Base-by-base conservation (phyloP, 108 stramenopile species). In the Nitzschia putrida region DNA sequence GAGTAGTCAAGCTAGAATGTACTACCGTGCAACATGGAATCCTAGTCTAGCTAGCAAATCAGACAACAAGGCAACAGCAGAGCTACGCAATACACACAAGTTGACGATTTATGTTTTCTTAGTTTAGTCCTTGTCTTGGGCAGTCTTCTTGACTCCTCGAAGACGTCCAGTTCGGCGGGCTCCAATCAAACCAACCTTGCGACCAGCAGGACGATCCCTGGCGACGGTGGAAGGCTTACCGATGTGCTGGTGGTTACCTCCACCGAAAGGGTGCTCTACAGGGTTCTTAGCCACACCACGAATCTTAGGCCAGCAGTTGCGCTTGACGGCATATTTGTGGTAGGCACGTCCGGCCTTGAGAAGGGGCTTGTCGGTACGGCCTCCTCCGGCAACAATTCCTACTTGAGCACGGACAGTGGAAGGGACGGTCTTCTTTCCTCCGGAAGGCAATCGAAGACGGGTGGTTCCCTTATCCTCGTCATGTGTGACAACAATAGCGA, bases 201-300 rank as follows among this genome's bases (percentile, higher is more conserved):
- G 79, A 92, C 99, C 99, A 42, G 98, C 87, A n/a, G 97, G 92
- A 44, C 88, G 88, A 29, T 86, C 94, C 43, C 88, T 69, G 44
- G 76, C 84, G 29, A 90, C 88, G 21, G 98, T 98, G 37, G 96
- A 96, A 29, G 99, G 97, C 81, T 87, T 95, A 88, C 99, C 99
- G 80, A 99, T 98, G 93, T 98, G 98, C 93, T 99, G 98, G 82
- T 99, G 98, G 97, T 98, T 98, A 95, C 98, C 99, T 79, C 99
- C 99, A 75, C 99, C 99, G 93, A 88, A 87, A 57, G 98, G 98
- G 80, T 99, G 99, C 97, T 99, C 99, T 66, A 98, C 99, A 20
- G 99, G 99, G 79, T 99, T 99, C 87, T 97, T 98, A 23, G 99
- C 99, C 57, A 99, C 99, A 96, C 99, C 99, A 82, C 99, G 89